A percentile compares a stretch with the other conserved stretches of the same genome.
Conservation (phyloP, 108 stramenopile genomes). For the Bacterosira constricta region DNA sequence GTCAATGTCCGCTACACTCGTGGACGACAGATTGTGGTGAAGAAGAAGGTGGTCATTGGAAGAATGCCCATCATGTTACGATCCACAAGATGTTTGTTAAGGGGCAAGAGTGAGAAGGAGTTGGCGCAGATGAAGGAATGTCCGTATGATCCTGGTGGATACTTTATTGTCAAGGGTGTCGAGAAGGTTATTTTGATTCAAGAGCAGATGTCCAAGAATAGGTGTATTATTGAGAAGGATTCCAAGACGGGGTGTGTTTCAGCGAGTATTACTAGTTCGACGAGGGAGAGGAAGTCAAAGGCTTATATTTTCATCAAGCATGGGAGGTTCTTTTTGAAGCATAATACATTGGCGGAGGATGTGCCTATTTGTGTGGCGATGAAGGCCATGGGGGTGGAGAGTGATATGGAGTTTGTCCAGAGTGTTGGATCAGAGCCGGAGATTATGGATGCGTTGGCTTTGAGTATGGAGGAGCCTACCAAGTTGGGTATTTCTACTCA, state of each 20-base stretch:
- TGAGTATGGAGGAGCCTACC: slow-evolving; percentile 90
- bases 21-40: slow-evolving; percentile 91
- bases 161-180: slow-evolving; percentile 97
- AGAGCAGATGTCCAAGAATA: slow-evolving; percentile 99
- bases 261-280: slow-evolving; percentile 93
- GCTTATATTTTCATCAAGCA: slow-evolving; percentile 88
- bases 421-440: slow-evolving; percentile 92
- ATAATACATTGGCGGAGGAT: slow-evolving; percentile 98
- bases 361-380: slow-evolving; percentile 94
- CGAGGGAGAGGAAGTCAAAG: slow-evolving; percentile 93
- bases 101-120: slow-evolving; percentile 79
- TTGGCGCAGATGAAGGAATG: slow-evolving; percentile 96
- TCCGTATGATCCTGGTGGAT: slow-evolving; percentile 99
- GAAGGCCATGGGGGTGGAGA: slow-evolving; percentile 97
- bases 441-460: slow-evolving; percentile 87
- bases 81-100: slow-evolving; percentile 89
- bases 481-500: slow-evolving; percentile 90
- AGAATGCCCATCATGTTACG: slow-evolving; percentile 97
- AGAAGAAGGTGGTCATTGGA: slow-evolving; percentile 82
- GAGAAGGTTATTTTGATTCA: slow-evolving; percentile 99
- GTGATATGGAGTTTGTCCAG: slow-evolving; percentile 96
- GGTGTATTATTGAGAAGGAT: slow-evolving; percentile 97
- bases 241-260: slow-evolving; percentile 75
- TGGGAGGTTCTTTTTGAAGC: slow-evolving; percentile 93
- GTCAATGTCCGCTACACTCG: slow-evolving; percentile 97